Evolutionary conservation across 2,329 filamentous ascomycete species (phyloP).

Genomic region (Tothia fuscella): DNA sequence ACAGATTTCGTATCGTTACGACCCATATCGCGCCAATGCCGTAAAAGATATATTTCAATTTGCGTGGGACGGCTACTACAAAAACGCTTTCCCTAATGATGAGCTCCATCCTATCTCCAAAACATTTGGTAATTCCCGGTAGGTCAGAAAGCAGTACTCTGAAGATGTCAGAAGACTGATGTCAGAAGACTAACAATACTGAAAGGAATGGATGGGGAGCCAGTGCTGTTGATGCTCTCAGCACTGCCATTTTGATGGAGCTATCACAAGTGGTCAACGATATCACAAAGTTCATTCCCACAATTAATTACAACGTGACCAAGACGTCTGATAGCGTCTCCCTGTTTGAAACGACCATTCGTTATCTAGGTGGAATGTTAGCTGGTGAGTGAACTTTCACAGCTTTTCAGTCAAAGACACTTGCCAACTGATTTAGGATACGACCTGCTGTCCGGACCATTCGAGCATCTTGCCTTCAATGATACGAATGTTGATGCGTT

Average conservation of each 20-base stretch:
- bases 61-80: slow-evolving; percentile 24
- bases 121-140: slow-evolving; percentile 57
- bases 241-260: slow-evolving; percentile 68
- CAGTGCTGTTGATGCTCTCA: slow-evolving; percentile 68
- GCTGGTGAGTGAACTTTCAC: slow-evolving; percentile 33
- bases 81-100: slow-evolving; percentile 23
- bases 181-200: too few species aligned
- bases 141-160: slow-evolving; percentile 15
- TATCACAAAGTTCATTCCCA: slow-evolving; percentile 59
- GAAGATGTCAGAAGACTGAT: neutral
- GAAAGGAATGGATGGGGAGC: slow-evolving; percentile 76
- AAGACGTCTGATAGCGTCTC: slow-evolving; percentile 45
- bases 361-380: slow-evolving; percentile 70
- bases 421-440: slow-evolving; percentile 34
- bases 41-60: slow-evolving; percentile 21
- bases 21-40: slow-evolving; percentile 11
- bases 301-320: slow-evolving; percentile 43
- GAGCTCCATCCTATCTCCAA: slow-evolving; percentile 60
- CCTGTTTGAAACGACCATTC: slow-evolving; percentile 82
- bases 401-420: slow-evolving; percentile 2
- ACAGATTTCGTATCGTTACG: too few species aligned
- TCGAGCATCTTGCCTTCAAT: slow-evolving; percentile 26
- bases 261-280: slow-evolving; percentile 53
- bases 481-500: slow-evolving; percentile 42
- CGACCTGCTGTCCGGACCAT: slow-evolving; percentile 59